Evolutionary conservation across 306 rosid species (phyloP).

Genomic region (Prunus padus): DNA sequence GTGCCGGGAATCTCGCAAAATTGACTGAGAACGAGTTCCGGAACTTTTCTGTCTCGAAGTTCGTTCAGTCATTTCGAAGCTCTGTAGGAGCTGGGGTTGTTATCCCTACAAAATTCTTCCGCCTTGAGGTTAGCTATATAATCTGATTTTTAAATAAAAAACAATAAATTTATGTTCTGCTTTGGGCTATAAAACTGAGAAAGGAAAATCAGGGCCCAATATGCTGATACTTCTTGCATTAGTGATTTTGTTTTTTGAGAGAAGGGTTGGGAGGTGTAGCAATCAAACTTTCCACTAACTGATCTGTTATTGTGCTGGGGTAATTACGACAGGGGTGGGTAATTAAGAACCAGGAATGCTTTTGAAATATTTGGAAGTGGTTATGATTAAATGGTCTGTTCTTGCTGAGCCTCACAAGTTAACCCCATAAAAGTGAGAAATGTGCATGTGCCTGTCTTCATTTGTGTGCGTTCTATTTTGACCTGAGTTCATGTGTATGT

Average conservation of each 20-base stretch:
- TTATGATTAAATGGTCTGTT: neutral
- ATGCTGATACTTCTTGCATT: neutral
- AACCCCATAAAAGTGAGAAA: neutral
- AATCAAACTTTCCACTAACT: neutral
- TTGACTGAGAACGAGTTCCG: slow-evolving; percentile 74
- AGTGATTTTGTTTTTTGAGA: neutral
- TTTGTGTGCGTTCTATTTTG: neutral
- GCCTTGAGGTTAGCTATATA: slow-evolving; percentile 75
- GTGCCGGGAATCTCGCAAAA: slow-evolving; percentile 84
- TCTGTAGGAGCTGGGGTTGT: slow-evolving; percentile 92
- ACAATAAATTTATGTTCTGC: neutral
- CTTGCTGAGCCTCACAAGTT: neutral
- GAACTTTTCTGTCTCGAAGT: slow-evolving; percentile 57
- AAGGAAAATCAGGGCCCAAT: neutral
- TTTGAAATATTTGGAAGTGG: neutral
- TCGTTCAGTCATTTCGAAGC: slow-evolving; percentile 71
- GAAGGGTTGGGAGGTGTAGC: no score
- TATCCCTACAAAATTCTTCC: slow-evolving; percentile 77
- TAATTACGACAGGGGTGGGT: neutral
- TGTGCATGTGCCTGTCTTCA: neutral
- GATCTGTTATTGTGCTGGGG: neutral
- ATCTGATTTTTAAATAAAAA: slow-evolving; percentile 2
- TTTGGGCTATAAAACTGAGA: slow-evolving; percentile 1
- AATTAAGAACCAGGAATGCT: neutral
- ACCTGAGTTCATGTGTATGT: slow-evolving; percentile 2